Evolutionary conservation across 345 rosid genomes (phyloP), one percentile per base, ranked within the genome.

Genomic region (Carallia pectinifolia): DNA sequence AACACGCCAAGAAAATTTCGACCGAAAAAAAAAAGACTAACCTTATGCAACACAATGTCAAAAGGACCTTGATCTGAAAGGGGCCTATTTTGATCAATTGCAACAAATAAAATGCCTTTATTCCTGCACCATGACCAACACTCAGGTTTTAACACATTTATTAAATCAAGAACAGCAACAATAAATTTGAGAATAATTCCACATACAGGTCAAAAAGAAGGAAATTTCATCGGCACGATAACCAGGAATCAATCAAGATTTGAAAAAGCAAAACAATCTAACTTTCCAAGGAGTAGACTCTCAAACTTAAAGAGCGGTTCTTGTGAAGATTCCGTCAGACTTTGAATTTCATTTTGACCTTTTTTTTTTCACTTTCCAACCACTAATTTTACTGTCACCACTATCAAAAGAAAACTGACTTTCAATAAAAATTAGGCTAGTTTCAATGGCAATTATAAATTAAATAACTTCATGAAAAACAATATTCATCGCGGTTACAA

Each of bases 11-110:
- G 53, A 58, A 18, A 19, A 3, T 1, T 5, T 30, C 12, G 31
- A 27, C 7, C 29, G 33, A 27, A 23, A 56, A 44, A 23, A 17
- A n/a, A 39, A 67, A 39, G 31, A 53, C 77, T 44, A 74, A 89
- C 96, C 96, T 89, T 89, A 40, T 89, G 92, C 80, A 89, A 71
- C 44, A 89, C 89, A 71, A 89, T 83, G 73, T 89, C 96, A 76
- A 89, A 89, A 76, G 92, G 96, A 44, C 96, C 96, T 77, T 89
- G 95, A 52, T 87, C 95, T 17, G 89, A 81, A 67, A 89, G 91
- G 17, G 95, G 83, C 71, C 80, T 82, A 71, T 65, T 83, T 70
- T 77, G 91, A 81, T 89, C 95, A 67, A 89, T 89, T 7, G 91
- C 87, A 53, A 89, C 90, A 84, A 89, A 89, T n/a, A 79, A 65